These are phyloP conservation scores for Pistacia atlantica DNA, from an alignment of 345 rosid genomes.

Conservation along the genomic window DNA sequence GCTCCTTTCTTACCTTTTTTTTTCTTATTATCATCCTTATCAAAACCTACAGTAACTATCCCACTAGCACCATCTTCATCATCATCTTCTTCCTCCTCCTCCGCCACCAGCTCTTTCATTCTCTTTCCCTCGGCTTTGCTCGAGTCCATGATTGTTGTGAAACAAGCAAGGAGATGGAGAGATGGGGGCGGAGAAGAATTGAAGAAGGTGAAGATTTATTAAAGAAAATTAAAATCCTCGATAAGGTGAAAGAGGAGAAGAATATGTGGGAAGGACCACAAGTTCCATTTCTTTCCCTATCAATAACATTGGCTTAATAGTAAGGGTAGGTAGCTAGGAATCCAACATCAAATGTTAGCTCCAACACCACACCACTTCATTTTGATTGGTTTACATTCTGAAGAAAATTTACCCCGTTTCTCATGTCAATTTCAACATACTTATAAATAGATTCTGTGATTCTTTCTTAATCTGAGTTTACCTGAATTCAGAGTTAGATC, in stretches of 20 bases:
- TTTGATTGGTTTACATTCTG: neutral
- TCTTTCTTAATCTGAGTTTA: too few species aligned
- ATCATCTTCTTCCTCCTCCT: slow-evolving; percentile 58
- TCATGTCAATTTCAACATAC: neutral
- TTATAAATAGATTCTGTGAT: too few species aligned
- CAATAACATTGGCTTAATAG: slow-evolving; percentile 13
- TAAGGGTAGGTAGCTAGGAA: slow-evolving; percentile 1
- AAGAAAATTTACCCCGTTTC: neutral
- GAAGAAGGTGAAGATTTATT: neutral
- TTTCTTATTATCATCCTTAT: slow-evolving; percentile 49
- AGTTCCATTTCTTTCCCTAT: slow-evolving; percentile 31
- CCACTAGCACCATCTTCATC: slow-evolving; percentile 26
- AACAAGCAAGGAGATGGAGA: neutral
- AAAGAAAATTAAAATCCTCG: neutral
- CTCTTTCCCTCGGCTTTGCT: slow-evolving; percentile 67
- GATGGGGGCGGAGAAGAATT: slow-evolving; percentile 11
- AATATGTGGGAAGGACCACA: slow-evolving; percentile 43
- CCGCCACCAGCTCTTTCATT: slow-evolving; percentile 50
- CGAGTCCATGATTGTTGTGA: slow-evolving; percentile 39
- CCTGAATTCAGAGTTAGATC: too few species aligned
- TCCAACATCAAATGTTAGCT: slow-evolving; percentile 11
- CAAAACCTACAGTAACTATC: slow-evolving; percentile 18
- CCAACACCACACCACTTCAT: neutral
- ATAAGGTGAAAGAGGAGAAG: slow-evolving; percentile 20
- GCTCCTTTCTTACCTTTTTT: slow-evolving; percentile 47